Evolutionary conservation across 768 basidiomycete species (phyloP).

Genomic region (Mycena floridula): DNA sequence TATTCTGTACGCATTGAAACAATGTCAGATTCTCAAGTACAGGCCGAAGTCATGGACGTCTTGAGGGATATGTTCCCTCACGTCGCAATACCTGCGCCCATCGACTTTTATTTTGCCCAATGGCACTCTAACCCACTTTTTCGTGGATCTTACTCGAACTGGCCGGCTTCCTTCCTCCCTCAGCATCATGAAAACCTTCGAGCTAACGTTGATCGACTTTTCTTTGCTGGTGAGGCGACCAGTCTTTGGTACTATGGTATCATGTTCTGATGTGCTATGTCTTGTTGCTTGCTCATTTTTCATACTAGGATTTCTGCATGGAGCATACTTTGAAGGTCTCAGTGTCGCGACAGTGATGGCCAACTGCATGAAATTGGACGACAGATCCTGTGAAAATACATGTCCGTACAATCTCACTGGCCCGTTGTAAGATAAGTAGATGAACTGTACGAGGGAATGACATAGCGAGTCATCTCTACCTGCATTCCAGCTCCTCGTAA

Average conservation of each 20-base stretch:
- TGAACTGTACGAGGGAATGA: too few species aligned
- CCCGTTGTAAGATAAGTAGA: too few species aligned
- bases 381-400: not conserved
- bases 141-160: constrained; percentile 63
- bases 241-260: constrained; percentile 52
- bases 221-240: constrained; percentile 62
- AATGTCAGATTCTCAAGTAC: constrained; percentile 38
- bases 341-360: constrained; percentile 32
- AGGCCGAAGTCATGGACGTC: constrained; percentile 49
- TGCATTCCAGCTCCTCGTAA: too few species aligned
- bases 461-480: too few species aligned
- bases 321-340: constrained; percentile 53
- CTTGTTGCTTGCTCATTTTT: not conserved
- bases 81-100: constrained; percentile 45
- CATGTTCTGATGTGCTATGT: constrained; percentile 15
- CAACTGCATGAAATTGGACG: constrained; percentile 27
- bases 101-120: constrained; percentile 46
- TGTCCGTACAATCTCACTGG: too few species aligned
- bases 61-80: constrained; percentile 57
- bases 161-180: constrained; percentile 56
- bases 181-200: constrained; percentile 49
- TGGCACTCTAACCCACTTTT: constrained; percentile 51
- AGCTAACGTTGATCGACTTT: constrained; percentile 47
- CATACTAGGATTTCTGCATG: constrained; percentile 55
- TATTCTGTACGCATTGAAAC: constrained; percentile 54